Percentiles rank a stretch among this genome's conserved stretches.
phyloP scores from a whole-genome alignment of 768 basidiomycete genomes.

The Rhodotorula sphaerocarpa region DNA sequence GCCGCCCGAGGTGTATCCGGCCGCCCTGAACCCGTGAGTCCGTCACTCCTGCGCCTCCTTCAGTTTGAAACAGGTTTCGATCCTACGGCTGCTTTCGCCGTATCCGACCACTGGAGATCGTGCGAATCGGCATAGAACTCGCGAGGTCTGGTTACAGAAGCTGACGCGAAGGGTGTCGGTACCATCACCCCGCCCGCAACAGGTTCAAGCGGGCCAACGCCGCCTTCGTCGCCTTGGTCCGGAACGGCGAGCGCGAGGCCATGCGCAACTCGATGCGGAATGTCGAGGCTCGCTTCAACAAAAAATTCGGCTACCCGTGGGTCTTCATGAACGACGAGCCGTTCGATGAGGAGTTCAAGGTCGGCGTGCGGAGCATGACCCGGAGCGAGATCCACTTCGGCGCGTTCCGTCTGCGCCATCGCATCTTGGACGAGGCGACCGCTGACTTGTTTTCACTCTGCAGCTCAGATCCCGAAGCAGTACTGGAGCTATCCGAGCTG shows the following conservation, averaged over 20 bases:
- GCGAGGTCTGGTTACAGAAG: too few relatives aligned
- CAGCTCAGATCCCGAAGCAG: constrained; percentile 50
- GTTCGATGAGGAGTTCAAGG: constrained; percentile 65
- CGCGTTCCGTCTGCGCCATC: constrained; percentile 51
- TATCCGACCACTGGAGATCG: too few relatives aligned
- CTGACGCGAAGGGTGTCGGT: neutral
- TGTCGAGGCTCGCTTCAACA: constrained; percentile 82
- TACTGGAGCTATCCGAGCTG: constrained; percentile 70
- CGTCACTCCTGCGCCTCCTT: neutral
- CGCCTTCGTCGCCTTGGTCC: constrained; percentile 33
- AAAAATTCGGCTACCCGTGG: constrained; percentile 54
- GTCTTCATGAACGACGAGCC: constrained; percentile 49
- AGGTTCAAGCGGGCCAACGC: constrained; percentile 36
- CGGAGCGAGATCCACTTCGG: constrained; percentile 41
- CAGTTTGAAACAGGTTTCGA: too few relatives aligned
- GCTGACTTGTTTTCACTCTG: neutral
- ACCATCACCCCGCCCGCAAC: neutral
- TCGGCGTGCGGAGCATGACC: constrained; percentile 38
- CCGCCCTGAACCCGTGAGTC: constrained; percentile 31
- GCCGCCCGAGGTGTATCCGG: constrained; percentile 37
- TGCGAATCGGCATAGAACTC: too few relatives aligned
- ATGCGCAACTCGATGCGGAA: constrained; percentile 47
- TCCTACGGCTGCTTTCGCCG: too few relatives aligned
- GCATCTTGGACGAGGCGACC: constrained; percentile 47
- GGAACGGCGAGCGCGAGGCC: constrained; percentile 30